These are phyloP conservation scores for Mycena vulgaris DNA, from an alignment of 768 basidiomycete species.

Conservation along the genomic window DNA sequence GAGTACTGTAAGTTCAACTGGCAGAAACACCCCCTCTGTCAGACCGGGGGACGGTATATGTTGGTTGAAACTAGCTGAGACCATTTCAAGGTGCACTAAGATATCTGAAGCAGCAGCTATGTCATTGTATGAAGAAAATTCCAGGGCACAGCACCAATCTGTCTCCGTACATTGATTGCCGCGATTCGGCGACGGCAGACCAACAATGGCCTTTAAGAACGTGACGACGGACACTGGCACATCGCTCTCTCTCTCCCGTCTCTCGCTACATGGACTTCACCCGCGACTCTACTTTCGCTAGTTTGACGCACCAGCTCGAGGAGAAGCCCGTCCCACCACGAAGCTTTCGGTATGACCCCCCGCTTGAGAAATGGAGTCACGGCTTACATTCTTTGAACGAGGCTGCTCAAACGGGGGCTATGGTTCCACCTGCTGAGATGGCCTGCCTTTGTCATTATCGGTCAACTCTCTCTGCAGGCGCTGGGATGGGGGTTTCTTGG, in stretches of 20 bases:
- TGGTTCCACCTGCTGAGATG: constrained; percentile 10
- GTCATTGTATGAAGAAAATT: no score
- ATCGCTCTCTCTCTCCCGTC: background rate
- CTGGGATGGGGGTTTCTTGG: constrained; percentile 23
- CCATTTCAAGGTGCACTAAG: no score
- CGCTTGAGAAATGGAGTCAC: background rate
- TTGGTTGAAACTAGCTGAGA: no score
- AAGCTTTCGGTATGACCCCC: background rate
- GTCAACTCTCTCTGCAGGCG: constrained; percentile 18
- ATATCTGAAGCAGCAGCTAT: no score
- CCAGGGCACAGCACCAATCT: no score
- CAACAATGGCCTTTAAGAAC: background rate
- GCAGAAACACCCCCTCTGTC: no score
- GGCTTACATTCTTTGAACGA: background rate
- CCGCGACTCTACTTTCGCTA: background rate
- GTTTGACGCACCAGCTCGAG: background rate
- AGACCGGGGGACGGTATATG: no score
- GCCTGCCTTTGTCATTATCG: constrained; percentile 22
- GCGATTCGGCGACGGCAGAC: no score
- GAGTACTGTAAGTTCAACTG: no score
- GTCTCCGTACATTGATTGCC: no score
- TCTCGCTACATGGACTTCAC: background rate
- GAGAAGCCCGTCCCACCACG: constrained; percentile 11
- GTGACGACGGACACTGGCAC: background rate
- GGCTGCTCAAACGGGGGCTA: background rate